Conservation (phyloP, 495 filamentous ascomycete genomes). For the Aspergillus ellipticus region DNA sequence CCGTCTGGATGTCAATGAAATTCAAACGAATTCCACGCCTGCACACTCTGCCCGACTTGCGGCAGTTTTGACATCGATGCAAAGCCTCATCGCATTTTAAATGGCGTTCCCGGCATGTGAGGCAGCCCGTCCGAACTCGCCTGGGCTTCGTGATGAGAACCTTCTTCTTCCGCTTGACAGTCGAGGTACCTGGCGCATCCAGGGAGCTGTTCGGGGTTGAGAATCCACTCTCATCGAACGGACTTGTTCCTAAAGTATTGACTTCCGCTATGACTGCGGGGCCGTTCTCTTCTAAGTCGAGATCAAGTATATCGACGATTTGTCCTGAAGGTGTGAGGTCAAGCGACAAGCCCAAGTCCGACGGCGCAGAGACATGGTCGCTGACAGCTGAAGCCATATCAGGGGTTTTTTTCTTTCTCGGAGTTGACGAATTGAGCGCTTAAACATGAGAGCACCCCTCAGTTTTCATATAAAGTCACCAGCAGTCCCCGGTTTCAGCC, state of each 20-base stretch:
- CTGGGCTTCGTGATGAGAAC: constrained; percentile 51
- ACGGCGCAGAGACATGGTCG: constrained; percentile 4
- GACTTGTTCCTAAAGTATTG: constrained; percentile 1
- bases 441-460: background rate
- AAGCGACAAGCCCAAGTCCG: constrained; percentile 2
- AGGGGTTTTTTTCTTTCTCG: background rate
- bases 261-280: background rate
- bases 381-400: constrained; percentile 11
- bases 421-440: background rate
- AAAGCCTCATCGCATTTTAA: constrained; percentile 80
- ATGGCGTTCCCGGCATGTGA: constrained; percentile 75
- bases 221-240: constrained; percentile 8
- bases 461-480: background rate
- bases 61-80: constrained; percentile 82
- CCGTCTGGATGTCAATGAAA: constrained; percentile 81
- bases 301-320: background rate
- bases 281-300: constrained; percentile 1
- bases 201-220: constrained; percentile 20
- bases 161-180: constrained; percentile 25
- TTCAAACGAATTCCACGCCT: constrained; percentile 85
- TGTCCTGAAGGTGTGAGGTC: background rate
- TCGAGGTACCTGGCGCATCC: constrained; percentile 8
- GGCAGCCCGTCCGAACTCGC: constrained; percentile 70
- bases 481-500: constrained; percentile 8
- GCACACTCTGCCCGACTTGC: constrained; percentile 80